Base-by-base conservation (phyloP, 768 basidiomycete species). In the Xerocomus spinulosus region DNA sequence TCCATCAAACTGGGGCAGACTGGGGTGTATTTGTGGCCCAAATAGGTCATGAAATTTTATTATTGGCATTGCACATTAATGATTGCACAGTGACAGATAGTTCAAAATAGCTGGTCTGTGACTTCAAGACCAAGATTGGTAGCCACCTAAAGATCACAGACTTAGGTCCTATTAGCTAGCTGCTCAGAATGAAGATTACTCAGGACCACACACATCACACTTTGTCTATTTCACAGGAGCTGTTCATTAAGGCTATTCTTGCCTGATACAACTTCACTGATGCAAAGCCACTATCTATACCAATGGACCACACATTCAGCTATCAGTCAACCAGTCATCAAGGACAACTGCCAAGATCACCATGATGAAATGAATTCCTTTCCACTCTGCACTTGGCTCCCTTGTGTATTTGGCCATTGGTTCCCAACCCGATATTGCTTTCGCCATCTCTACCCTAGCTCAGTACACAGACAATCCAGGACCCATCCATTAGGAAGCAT, bases 121-220 rank as follows among this genome's bases (percentile, higher is more conserved):
- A 4, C 0, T 53, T 53, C 44, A 53, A 52, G 17, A 21, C 4
- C 1, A 14, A 48, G 6, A 42, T 48, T 4, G 20, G 36, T 0
- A 4, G 9, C 0, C 12, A 9, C 2, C 37, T 45, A 2, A 2
- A 14, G 4, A 42, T 49, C n/a, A 46, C 40, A 0, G 28, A 52
- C 1, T 6, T 52, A 1, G 43, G 47, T 1, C 34, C 23, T 0
- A 41, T 52, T 13, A 32, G 29, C 2, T 53, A 29, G 43, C 3
- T 53, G 0, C 24, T 53, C 0, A 37, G 52, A 1, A 53, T 53
- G 40, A 46, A 49, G 14, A 24, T 52, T 1, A 33, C 42, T 2
- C 2, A n/a, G 0, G 26, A 44, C 10, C 24, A 10, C 2, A 24
- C 3, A 3, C 4, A 10, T 2, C 8, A 17, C 9, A 44, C 14